Percentiles rank a stretch among this genome's conserved stretches.
Evolutionary conservation across 2,329 filamentous ascomycete species (phyloP).

Genomic region (Venturia nashicola): DNA sequence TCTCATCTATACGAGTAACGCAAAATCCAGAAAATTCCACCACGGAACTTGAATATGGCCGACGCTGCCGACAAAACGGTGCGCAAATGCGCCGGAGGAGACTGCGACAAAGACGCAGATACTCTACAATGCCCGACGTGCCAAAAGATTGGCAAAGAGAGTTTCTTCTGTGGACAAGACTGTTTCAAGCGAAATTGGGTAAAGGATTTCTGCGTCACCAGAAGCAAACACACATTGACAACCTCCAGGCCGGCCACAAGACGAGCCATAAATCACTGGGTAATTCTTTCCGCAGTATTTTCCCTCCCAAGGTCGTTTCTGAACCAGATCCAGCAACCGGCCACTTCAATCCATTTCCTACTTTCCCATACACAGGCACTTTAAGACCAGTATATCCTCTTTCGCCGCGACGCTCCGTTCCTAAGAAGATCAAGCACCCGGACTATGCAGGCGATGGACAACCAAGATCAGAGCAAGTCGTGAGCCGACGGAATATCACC

Average conservation of each 20-base stretch:
- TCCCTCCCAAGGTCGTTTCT: conserved; percentile 74
- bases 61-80: neutral
- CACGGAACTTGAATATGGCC: neutral
- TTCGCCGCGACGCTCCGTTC: conserved; percentile 40
- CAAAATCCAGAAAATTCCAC: neutral
- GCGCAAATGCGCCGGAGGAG: conserved; percentile 67
- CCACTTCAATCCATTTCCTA: conserved; percentile 83
- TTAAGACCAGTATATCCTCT: conserved; percentile 68
- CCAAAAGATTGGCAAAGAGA: conserved; percentile 78
- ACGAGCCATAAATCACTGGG: conserved; percentile 68
- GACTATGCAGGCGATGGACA: conserved; percentile 84
- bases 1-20: neutral
- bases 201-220: conserved; percentile 25
- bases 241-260: conserved; percentile 64
- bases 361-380: conserved; percentile 67
- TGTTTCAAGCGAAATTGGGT: conserved; percentile 99
- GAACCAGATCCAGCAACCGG: conserved; percentile 84
- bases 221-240: conserved; percentile 10
- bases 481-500: conserved; percentile 68
- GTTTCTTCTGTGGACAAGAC: conserved; percentile 95
- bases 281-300: conserved; percentile 56
- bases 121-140: conserved; percentile 89
- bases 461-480: conserved; percentile 50
- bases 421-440: conserved; percentile 68
- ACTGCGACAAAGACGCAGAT: conserved; percentile 79